Base-by-base conservation (phyloP, 441 rosid genomes). In the Hypseocharis bilobata region DNA sequence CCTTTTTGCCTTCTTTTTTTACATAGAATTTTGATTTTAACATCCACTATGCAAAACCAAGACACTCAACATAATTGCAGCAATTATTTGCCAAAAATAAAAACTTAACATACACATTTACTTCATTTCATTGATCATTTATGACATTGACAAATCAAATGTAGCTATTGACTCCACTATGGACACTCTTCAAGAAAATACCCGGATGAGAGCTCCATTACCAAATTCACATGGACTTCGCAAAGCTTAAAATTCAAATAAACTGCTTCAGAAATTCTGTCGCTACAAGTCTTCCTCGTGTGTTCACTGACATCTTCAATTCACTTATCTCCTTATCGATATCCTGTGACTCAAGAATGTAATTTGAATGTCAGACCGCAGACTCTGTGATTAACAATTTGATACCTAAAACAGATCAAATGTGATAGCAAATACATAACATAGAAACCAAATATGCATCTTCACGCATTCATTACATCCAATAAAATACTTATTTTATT, bases 291-390 rank as follows among this genome's bases (percentile, higher is more conserved):
- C 88, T 87, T 68, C 97, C 98, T 68, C 95, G 75, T 0, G 96
- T 91, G 80, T 91, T 93, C 72, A 93, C 88, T 0, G 93, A 91
- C 80, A 84, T 76, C 82, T 88, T 93, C 75, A 93, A 70, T 63
- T 93, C 96, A n/a, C 85, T 85, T 70, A 91, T 93, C 84, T 93
- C 95, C 76, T 91, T 87, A 62, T 91, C 91, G 22, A 93, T 93
- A 71, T 91, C 98, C 96, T 93, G 89, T 81, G 75, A 62, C 72
- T 69, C 22, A 51, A 59, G 6, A 45, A 32, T 5, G 51, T 32
- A 47, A 60, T 19, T 19, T 20, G 7, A 1, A 30, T 56, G 34
- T 6, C 45, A 10, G 25, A 71, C 32, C 40, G 29, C 7, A 14
- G 13, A 19, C 27, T 8, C 5, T 13, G 16, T 42, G 2, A 42